Evolutionary conservation across 805 yeast genomes (phyloP), one percentile per base, ranked within the genome.

Genomic region (Geotrichum ghanense): DNA sequence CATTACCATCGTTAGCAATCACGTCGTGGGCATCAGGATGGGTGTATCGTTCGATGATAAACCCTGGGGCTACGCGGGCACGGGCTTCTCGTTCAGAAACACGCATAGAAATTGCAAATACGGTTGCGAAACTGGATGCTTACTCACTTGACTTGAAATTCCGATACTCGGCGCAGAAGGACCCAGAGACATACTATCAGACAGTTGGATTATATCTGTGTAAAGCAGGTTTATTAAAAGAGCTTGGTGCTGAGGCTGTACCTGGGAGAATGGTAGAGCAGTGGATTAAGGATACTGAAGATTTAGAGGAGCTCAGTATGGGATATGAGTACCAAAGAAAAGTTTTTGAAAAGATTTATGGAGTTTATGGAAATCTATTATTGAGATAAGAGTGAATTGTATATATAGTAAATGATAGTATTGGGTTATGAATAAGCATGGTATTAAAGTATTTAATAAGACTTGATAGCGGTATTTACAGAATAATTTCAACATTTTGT

Each of bases 251-350:
- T 31, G 37, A 19, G 5, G 16, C 16, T 5, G 7, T 31, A 6
- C 19, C 12, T n/a, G 16, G 19, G 19, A 31, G 37, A n/a, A 61
- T 60, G 25, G 64, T 79, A 44, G 64, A 62, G 44, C 52, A 79
- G 47, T 83, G 87, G 81, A 52, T 67, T 20, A 67, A 74, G 42
- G 94, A 85, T 59, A 62, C 82, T 44, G 75, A 74, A 48, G 87
- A 79, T 48, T 59, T 84, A 20, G 72, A 73, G 43, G 69, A 72
- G 48, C 57, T 64, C 24, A 59, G 64, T 2, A 57, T 66, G n/a
- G 59, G 62, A 14, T 52, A 63, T n/a, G 50, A 56, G 2, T 64
- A 66, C 5, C 78, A 75, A 49, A 55, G 73, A 34, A 64, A 66
- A 40, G 71, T 79, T 0, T 63, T 83, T 5, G 66, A 67, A 27